Conservation (phyloP, 164 flowering plant species). For the Umbilicus rupestris region DNA sequence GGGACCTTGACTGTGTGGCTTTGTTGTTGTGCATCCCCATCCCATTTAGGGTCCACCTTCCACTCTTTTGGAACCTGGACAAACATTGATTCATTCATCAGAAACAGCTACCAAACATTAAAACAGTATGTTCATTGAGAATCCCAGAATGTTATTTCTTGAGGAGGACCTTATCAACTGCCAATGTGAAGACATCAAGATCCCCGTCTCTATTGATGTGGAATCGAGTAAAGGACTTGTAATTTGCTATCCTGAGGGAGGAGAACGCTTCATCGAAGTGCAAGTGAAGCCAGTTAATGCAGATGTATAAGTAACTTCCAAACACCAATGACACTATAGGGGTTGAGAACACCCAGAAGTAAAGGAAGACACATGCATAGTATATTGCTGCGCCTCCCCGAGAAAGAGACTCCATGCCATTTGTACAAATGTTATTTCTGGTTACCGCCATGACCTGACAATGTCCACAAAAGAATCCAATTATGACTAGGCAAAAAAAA, state of each 20-base stretch:
- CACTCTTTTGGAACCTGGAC: conserved; percentile 95
- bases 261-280: conserved; percentile 99
- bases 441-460: conserved; percentile 96
- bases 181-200: conserved; percentile 93
- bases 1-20: conserved; percentile 64
- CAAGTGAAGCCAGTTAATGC: conserved; percentile 95
- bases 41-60: conserved; percentile 91
- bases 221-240: conserved; percentile 91
- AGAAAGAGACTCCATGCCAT: conserved; percentile 71
- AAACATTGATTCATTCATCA: background rate
- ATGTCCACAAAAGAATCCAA: conserved; percentile 11
- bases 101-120: background rate
- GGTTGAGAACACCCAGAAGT: conserved; percentile 96
- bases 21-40: conserved; percentile 48
- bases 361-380: conserved; percentile 86
- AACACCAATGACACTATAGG: conserved; percentile 92
- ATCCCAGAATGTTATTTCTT: background rate
- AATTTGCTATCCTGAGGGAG: conserved; percentile 92
- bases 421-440: conserved; percentile 75
- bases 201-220: conserved; percentile 68
- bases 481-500: background rate
- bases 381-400: conserved; percentile 72
- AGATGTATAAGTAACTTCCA: conserved; percentile 89
- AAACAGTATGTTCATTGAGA: background rate
- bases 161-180: conserved; percentile 95